phyloP scores from a whole-genome alignment of 495 filamentous ascomycete species.

The Penicillium goetzii region DNA sequence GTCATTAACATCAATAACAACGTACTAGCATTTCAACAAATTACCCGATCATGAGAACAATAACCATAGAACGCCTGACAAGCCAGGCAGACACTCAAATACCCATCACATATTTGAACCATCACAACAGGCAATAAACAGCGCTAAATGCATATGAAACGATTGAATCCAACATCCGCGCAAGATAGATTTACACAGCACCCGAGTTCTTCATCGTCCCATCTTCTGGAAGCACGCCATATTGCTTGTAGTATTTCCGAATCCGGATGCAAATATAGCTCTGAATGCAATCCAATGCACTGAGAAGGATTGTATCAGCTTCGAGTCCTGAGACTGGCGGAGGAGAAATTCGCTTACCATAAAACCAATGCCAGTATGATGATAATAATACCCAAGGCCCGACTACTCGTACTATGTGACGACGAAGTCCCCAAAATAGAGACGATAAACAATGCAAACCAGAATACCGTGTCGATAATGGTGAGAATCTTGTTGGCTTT shows the following conservation, averaged over 20 bases:
- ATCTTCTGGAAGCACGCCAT: background rate
- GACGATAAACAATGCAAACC: constrained; percentile 38
- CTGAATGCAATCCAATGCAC: background rate
- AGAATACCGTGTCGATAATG: constrained; percentile 39
- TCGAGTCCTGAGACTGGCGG: too few relatives aligned
- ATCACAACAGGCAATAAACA: background rate
- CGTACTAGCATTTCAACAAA: too few relatives aligned
- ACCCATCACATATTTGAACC: background rate
- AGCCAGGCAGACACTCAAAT: background rate
- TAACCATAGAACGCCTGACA: background rate
- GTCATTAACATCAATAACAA: too few relatives aligned
- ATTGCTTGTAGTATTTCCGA: background rate
- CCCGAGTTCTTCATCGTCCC: background rate
- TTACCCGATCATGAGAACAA: background rate
- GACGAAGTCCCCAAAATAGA: constrained; percentile 22
- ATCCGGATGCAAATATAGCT: constrained; percentile 7
- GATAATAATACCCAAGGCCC: constrained; percentile 28
- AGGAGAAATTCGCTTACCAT: constrained; percentile 20
- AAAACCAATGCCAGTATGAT: constrained; percentile 24
- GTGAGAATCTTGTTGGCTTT: constrained; percentile 37
- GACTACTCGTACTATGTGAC: constrained; percentile 21
- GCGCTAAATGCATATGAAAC: background rate
- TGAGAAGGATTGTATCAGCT: background rate
- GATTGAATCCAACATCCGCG: background rate
- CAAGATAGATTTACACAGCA: background rate